Percentiles rank a stretch among this genome's conserved stretches.
Conservation (phyloP, 208 protist genomes). For the Crithidia acanthocephali region DNA sequence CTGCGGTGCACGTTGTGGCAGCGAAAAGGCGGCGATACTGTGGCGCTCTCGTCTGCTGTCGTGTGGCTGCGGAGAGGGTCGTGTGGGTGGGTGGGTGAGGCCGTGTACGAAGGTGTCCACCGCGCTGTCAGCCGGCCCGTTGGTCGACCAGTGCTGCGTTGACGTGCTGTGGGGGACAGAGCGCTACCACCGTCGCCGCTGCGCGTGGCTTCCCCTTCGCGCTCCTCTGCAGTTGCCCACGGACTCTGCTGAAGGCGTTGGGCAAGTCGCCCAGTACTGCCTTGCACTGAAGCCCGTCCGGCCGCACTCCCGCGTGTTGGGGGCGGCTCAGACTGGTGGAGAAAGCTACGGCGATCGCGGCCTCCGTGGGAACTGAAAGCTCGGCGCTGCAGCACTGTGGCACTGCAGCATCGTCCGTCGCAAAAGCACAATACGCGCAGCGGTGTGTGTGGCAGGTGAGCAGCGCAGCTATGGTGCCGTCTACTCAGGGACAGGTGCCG, state of each 20-base stretch:
- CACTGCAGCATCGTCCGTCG: no score
- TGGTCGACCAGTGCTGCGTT: no score
- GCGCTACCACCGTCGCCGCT: background rate
- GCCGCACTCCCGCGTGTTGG: background rate
- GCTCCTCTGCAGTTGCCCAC: background rate
- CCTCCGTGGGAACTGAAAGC: background rate
- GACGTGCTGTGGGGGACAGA: no score
- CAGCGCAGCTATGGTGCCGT: background rate
- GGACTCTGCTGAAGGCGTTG: constrained; percentile 9
- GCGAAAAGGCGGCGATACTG: background rate
- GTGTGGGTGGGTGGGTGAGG: no score
- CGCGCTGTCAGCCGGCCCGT: no score
- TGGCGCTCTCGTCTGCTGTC: no score
- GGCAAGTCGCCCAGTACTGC: background rate
- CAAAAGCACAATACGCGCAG: no score
- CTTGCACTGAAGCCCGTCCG: background rate
- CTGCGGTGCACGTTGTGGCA: background rate
- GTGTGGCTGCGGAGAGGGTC: no score
- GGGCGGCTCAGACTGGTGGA: no score
- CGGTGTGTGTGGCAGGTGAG: background rate
- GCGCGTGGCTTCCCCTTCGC: background rate
- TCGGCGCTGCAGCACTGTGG: background rate
- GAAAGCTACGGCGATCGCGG: background rate
- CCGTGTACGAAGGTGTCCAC: no score
- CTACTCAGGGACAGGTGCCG: background rate